Evolutionary conservation across 495 filamentous ascomycete species (phyloP).

Genomic region (Staphylotrichum longicolle): DNA sequence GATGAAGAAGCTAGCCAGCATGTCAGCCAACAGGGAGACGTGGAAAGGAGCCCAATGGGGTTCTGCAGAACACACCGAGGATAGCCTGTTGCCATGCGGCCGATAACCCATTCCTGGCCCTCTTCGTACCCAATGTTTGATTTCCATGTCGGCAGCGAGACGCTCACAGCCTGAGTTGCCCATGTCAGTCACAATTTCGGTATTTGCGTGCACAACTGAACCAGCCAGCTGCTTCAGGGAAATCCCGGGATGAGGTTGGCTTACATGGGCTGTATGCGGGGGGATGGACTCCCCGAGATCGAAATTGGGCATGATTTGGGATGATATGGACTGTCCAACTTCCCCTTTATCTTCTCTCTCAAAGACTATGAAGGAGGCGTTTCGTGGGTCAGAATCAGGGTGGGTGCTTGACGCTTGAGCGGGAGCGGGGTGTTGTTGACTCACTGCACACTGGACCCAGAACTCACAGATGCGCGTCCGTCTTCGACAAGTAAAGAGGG

Average conservation of each 20-base stretch:
- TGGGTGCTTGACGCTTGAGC: not conserved
- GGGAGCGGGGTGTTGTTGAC: conserved; percentile 6
- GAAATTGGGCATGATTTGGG: conserved; percentile 39
- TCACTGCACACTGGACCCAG: conserved; percentile 1
- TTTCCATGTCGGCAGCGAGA: conserved; percentile 92
- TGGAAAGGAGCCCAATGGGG: not conserved
- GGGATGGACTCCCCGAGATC: conserved; percentile 58
- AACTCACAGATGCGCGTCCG: too few species aligned
- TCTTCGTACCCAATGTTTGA: conserved; percentile 92
- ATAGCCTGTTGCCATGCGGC: conserved; percentile 86
- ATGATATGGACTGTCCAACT: not conserved
- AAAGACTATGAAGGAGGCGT: not conserved
- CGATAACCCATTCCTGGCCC: conserved; percentile 79
- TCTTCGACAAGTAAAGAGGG: not conserved
- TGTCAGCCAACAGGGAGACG: conserved; percentile 8
- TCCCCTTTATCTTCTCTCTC: not conserved
- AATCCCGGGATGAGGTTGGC: conserved; percentile 18
- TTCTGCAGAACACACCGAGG: conserved; percentile 56
- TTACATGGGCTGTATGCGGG: conserved; percentile 59
- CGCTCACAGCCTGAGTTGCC: conserved; percentile 76
- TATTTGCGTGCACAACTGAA: too few species aligned
- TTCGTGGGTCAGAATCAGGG: not conserved
- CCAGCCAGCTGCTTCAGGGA: too few species aligned
- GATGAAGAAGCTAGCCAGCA: conserved; percentile 74
- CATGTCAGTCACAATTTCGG: conserved; percentile 11